These are phyloP conservation scores for Russula vinacea DNA, from an alignment of 768 basidiomycete genomes.

Conservation along the genomic window DNA sequence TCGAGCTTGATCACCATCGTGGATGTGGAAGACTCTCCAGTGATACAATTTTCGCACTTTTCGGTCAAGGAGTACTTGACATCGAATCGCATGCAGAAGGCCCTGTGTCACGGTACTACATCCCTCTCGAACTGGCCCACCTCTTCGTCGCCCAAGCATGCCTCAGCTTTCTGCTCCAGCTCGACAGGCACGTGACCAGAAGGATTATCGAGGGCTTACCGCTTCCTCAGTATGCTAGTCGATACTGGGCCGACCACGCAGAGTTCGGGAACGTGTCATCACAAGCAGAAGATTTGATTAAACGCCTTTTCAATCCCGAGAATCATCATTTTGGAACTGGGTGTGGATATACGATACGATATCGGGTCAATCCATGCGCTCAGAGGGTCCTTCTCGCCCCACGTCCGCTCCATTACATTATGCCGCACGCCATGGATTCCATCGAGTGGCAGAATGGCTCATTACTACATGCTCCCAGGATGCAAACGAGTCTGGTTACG, in stretches of 20 bases:
- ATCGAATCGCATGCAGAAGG: too few species aligned
- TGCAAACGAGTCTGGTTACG: not conserved
- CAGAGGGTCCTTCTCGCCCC: too few species aligned
- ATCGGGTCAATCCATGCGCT: too few species aligned
- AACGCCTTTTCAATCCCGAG: too few species aligned
- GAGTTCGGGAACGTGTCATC: not conserved
- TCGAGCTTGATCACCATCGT: too few species aligned
- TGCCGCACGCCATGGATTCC: not conserved
- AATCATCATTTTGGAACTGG: too few species aligned
- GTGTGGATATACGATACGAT: not conserved
- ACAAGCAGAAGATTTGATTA: not conserved
- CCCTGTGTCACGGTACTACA: too few species aligned
- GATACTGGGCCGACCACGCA: not conserved
- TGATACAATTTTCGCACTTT: too few species aligned
- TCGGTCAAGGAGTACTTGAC: too few species aligned
- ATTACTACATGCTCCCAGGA: not conserved
- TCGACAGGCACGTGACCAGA: not conserved
- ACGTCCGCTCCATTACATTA: not conserved
- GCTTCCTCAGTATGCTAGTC: conserved; percentile 5
- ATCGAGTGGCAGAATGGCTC: not conserved
- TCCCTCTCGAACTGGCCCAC: too few species aligned
- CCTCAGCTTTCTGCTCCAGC: not conserved
- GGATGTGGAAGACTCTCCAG: too few species aligned
- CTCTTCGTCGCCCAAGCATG: too few species aligned
- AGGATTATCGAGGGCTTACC: not conserved